A percentile compares a stretch with the other conserved stretches of the same genome.
phyloP scores from a whole-genome alignment of 2,329 filamentous ascomycete genomes.

The Xenoacremonium recifei region DNA sequence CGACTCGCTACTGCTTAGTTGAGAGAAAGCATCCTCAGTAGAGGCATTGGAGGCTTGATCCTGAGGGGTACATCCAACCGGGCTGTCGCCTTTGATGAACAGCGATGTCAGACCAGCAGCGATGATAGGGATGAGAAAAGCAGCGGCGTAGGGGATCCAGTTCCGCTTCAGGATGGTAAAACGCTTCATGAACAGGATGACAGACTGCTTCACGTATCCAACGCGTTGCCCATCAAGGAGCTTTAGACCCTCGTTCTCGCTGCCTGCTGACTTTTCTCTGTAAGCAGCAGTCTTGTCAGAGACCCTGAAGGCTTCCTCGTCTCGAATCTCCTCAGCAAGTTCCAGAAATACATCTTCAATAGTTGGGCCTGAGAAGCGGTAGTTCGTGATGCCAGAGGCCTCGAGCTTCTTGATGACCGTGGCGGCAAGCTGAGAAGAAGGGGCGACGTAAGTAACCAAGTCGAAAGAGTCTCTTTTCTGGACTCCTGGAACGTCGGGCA shows the following conservation, averaged over 20 bases:
- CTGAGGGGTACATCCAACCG: slow-evolving; percentile 50
- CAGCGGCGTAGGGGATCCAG: slow-evolving; percentile 71
- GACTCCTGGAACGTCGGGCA: slow-evolving; percentile 54
- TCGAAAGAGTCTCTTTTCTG: slow-evolving; percentile 63
- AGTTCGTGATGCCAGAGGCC: slow-evolving; percentile 65
- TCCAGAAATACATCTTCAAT: slow-evolving; percentile 92
- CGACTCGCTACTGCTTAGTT: slow-evolving; percentile 23
- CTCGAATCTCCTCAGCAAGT: slow-evolving; percentile 74
- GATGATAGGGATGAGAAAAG: slow-evolving; percentile 74
- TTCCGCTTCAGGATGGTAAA: slow-evolving; percentile 75
- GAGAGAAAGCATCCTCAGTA: slow-evolving; percentile 38
- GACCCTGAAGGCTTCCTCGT: slow-evolving; percentile 40
- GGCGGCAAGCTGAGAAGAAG: slow-evolving; percentile 68
- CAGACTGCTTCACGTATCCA: slow-evolving; percentile 66
- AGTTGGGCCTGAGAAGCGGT: slow-evolving; percentile 83
- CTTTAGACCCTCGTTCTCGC: slow-evolving; percentile 39
- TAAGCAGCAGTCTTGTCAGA: slow-evolving; percentile 18
- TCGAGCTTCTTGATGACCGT: slow-evolving; percentile 70
- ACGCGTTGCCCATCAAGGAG: slow-evolving; percentile 69
- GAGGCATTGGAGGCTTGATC: slow-evolving; percentile 43
- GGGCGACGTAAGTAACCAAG: slow-evolving; percentile 69
- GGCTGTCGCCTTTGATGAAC: slow-evolving; percentile 61
- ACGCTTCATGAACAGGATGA: slow-evolving; percentile 76
- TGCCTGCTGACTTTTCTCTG: slow-evolving; percentile 22
- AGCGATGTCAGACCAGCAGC: slow-evolving; percentile 77